A percentile compares a stretch with the other conserved stretches of the same genome.
These are phyloP conservation scores for Coleophoma eucalyptorum DNA, from an alignment of 2,329 filamentous ascomycete genomes.

Conservation along the genomic window DNA sequence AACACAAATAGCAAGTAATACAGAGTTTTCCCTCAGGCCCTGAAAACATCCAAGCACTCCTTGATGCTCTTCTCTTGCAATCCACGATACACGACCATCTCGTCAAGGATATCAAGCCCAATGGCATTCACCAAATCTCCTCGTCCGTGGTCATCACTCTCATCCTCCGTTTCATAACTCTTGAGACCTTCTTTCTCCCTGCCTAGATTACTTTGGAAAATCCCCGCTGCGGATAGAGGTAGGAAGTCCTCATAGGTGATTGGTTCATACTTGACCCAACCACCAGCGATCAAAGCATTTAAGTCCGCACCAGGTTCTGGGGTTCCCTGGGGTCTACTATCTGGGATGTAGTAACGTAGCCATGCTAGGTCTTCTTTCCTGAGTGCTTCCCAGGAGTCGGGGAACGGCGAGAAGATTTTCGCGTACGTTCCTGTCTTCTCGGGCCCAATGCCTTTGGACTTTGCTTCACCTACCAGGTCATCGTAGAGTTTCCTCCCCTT, in stretches of 20 bases:
- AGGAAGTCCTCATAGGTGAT: slow-evolving; percentile 52
- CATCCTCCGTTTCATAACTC: neutral
- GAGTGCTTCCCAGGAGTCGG: slow-evolving; percentile 37
- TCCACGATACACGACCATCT: slow-evolving; percentile 1
- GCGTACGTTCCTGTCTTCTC: slow-evolving; percentile 12
- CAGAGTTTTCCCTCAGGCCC: too few relatives aligned
- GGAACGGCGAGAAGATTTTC: slow-evolving; percentile 32
- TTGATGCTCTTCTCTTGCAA: slow-evolving; percentile 2
- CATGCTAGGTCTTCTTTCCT: slow-evolving; percentile 33
- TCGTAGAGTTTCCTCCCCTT: slow-evolving; percentile 43
- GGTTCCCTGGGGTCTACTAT: neutral
- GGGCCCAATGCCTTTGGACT: slow-evolving; percentile 12
- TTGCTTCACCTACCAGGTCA: slow-evolving; percentile 28
- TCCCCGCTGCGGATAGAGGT: slow-evolving; percentile 47
- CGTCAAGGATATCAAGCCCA: neutral
- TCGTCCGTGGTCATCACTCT: neutral
- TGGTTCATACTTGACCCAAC: slow-evolving; percentile 32
- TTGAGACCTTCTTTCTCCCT: neutral
- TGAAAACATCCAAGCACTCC: too few relatives aligned
- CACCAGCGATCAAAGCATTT: slow-evolving; percentile 28
- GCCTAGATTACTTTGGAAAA: slow-evolving; percentile 18
- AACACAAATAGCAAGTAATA: too few relatives aligned
- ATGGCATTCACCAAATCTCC: neutral
- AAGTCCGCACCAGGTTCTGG: slow-evolving; percentile 8
- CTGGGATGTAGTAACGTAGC: slow-evolving; percentile 27